These are phyloP conservation scores for Phaseolus lunatus DNA, from an alignment of 306 rosid genomes.

Conservation along the genomic window DNA sequence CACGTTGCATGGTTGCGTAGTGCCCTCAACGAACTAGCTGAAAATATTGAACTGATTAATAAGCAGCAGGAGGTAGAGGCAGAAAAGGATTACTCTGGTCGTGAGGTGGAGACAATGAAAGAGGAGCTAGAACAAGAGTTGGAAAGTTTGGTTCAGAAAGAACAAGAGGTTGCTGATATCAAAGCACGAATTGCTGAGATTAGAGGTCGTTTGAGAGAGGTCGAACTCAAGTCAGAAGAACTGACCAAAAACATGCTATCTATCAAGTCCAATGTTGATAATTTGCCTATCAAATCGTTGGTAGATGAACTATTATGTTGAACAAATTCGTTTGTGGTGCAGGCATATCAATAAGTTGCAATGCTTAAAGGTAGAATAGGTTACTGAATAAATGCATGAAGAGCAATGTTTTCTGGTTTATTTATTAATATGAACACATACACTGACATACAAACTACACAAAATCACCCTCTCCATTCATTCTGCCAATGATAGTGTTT, in stretches of 20 bases:
- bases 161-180: conserved; percentile 62
- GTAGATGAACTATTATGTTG: conserved; percentile 56
- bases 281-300: conserved; percentile 52
- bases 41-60: conserved; percentile 57
- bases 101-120: conserved; percentile 57
- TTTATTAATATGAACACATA: not conserved
- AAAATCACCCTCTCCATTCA: not conserved
- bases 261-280: conserved; percentile 61
- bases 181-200: conserved; percentile 58
- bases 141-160: conserved; percentile 66
- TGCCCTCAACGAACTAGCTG: conserved; percentile 56
- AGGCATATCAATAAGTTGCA: not conserved
- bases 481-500: not conserved
- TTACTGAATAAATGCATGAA: conserved; percentile 3
- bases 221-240: conserved; percentile 63
- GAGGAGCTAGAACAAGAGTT: conserved; percentile 61
- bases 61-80: conserved; percentile 54
- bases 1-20: conserved; percentile 71
- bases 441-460: not conserved
- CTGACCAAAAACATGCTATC: conserved; percentile 52
- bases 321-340: not conserved
- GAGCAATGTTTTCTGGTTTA: not conserved
- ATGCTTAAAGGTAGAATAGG: not conserved
- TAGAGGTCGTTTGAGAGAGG: conserved; percentile 62
- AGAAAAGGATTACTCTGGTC: conserved; percentile 57